Conservation (phyloP, 371 early-diverging fungal genomes). For the Mortierella polycephala region DNA sequence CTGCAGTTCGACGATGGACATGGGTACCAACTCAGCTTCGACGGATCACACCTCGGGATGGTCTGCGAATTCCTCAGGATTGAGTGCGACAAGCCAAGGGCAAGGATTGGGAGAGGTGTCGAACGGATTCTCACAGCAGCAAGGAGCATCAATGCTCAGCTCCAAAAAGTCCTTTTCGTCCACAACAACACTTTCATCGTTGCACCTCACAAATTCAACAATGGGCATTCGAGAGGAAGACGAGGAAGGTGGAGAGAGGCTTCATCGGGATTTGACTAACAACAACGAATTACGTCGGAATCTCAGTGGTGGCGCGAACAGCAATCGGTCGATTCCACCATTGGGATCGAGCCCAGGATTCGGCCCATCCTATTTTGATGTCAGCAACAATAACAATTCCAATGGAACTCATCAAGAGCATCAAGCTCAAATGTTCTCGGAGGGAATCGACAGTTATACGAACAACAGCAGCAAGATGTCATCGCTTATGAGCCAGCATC, state of each 20-base stretch:
- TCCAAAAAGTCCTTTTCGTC: constrained; percentile 30
- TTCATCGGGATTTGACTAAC: neutral
- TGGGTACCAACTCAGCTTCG: constrained; percentile 14
- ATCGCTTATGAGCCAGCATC: constrained; percentile 6
- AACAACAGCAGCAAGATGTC: constrained; percentile 16
- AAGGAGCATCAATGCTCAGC: constrained; percentile 1
- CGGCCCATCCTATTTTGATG: constrained; percentile 8
- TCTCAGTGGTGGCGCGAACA: constrained; percentile 12
- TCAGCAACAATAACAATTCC: neutral
- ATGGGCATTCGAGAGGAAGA: constrained; percentile 36
- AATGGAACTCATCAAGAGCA: constrained; percentile 7
- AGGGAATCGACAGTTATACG: constrained; percentile 36
- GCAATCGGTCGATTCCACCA: neutral
- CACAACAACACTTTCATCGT: constrained; percentile 12
- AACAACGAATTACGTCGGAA: constrained; percentile 11
- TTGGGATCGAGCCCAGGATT: neutral
- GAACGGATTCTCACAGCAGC: neutral
- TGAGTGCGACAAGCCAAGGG: neutral
- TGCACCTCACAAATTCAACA: neutral
- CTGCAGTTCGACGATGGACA: constrained; percentile 16
- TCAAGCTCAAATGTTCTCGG: constrained; percentile 31
- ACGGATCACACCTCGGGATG: constrained; percentile 21
- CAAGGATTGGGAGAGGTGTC: neutral
- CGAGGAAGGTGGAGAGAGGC: constrained; percentile 10
- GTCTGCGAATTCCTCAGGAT: constrained; percentile 25